Conservation (phyloP, 768 basidiomycete genomes). For the Mycena epipterygia region DNA sequence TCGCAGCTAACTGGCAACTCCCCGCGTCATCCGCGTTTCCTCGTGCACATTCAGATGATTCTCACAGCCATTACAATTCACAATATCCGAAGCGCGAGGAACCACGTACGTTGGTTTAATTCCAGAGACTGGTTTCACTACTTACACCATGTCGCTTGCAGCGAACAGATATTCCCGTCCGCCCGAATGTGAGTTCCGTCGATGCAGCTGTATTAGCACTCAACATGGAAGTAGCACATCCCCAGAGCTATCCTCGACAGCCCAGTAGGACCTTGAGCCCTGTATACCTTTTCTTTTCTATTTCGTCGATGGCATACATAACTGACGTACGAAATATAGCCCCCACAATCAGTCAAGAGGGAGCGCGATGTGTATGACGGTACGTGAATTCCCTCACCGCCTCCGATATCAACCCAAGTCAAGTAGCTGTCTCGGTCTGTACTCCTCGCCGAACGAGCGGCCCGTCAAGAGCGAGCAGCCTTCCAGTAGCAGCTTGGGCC, state of each 20-base stretch:
- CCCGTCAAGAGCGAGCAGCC: conserved; percentile 18
- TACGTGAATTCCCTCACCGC: background rate
- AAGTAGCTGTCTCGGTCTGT: background rate
- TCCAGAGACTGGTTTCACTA: background rate
- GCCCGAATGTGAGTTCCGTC: background rate
- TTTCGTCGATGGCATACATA: no score
- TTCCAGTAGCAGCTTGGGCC: background rate
- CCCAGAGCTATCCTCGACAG: background rate
- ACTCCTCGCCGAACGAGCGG: background rate
- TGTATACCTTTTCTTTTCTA: background rate
- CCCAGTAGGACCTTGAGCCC: conserved; percentile 6
- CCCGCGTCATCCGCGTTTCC: background rate
- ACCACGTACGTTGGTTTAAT: background rate
- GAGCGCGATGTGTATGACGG: conserved; percentile 9
- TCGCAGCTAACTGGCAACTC: background rate
- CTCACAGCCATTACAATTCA: background rate
- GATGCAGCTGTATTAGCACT: no score
- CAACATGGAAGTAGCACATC: no score
- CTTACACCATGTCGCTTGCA: background rate
- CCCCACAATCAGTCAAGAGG: conserved; percentile 1
- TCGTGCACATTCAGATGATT: background rate
- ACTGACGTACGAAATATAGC: background rate
- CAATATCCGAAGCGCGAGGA: background rate
- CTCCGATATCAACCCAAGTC: background rate
- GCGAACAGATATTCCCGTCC: background rate